Percentiles rank a stretch among this genome's conserved stretches.
These are phyloP conservation scores for Pelargonium nanum DNA, from an alignment of 345 rosid species.

Conservation along the genomic window DNA sequence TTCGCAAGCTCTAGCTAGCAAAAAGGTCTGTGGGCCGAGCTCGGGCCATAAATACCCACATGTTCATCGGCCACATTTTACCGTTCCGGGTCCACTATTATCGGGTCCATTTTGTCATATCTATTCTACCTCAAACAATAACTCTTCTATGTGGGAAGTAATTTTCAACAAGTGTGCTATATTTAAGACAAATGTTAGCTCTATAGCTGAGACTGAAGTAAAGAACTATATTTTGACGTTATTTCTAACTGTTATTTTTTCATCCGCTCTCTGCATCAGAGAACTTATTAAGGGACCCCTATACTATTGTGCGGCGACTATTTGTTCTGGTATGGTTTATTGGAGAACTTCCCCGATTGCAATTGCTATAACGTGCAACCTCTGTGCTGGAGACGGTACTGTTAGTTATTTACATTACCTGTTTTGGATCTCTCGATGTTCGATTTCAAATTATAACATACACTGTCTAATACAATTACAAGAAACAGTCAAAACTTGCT, in stretches of 20 bases:
- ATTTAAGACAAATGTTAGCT: too few relatives aligned
- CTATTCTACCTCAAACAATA: background rate
- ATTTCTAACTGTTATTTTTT: background rate
- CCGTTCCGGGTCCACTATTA: background rate
- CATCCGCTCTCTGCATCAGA: slow-evolving; percentile 34
- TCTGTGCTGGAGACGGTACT: slow-evolving; percentile 99
- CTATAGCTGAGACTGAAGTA: background rate
- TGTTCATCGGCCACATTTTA: background rate
- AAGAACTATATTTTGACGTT: background rate
- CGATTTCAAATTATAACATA: too few relatives aligned
- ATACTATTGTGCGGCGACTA: slow-evolving; percentile 51
- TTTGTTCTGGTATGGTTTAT: slow-evolving; percentile 43
- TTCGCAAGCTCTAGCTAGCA: too few relatives aligned
- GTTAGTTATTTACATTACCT: background rate
- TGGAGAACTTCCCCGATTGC: slow-evolving; percentile 78
- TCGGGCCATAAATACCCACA: too few relatives aligned
- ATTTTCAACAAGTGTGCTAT: too few relatives aligned
- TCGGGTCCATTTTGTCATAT: too few relatives aligned
- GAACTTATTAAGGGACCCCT: slow-evolving; percentile 92
- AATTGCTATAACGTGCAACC: slow-evolving; percentile 75
- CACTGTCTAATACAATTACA: too few relatives aligned
- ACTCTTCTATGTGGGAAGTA: background rate
- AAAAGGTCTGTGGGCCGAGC: too few relatives aligned
- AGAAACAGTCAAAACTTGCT: too few relatives aligned
- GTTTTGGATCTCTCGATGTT: background rate